Evolutionary conservation across 176 grass and related monocot species (phyloP).

Genomic region (Microstegium vimineum): DNA sequence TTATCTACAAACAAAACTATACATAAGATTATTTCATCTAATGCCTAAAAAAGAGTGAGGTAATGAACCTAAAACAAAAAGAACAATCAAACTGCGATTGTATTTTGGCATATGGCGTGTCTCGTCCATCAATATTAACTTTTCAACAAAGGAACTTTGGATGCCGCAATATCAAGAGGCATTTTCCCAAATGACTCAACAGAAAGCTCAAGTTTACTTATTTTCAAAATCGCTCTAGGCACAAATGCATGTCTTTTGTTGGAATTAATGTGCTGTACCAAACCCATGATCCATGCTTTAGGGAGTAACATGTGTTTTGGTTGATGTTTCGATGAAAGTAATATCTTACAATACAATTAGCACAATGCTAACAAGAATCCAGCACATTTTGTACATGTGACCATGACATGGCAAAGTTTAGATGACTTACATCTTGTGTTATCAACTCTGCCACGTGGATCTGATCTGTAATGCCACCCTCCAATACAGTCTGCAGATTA

Average conservation of each 20-base stretch:
- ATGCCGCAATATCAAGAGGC: neutral
- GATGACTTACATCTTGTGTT: slow-evolving; percentile 81
- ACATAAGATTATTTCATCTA: slow-evolving; percentile 1
- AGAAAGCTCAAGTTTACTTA: neutral
- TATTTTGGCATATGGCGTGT: neutral
- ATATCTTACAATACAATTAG: slow-evolving; percentile 13
- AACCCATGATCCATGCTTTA: neutral
- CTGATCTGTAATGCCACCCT: slow-evolving; percentile 93
- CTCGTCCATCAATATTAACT: neutral
- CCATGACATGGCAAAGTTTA: slow-evolving; percentile 15
- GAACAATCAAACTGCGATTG: neutral
- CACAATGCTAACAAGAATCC: neutral
- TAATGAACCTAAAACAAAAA: slow-evolving; percentile 18
- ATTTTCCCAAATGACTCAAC: neutral
- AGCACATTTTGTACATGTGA: neutral
- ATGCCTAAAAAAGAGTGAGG: neutral
- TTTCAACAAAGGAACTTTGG: neutral
- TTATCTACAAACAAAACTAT: neutral
- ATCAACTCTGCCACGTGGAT: slow-evolving; percentile 93
- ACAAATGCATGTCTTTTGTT: slow-evolving; percentile 8
- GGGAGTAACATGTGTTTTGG: neutral
- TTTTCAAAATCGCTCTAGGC: neutral
- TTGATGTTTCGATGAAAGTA: neutral
- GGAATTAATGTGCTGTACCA: neutral
- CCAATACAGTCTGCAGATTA: slow-evolving; percentile 78